Percentiles rank a stretch among this genome's conserved stretches.
phyloP scores from a whole-genome alignment of 495 filamentous ascomycete species.

The Aspergillus leporis region DNA sequence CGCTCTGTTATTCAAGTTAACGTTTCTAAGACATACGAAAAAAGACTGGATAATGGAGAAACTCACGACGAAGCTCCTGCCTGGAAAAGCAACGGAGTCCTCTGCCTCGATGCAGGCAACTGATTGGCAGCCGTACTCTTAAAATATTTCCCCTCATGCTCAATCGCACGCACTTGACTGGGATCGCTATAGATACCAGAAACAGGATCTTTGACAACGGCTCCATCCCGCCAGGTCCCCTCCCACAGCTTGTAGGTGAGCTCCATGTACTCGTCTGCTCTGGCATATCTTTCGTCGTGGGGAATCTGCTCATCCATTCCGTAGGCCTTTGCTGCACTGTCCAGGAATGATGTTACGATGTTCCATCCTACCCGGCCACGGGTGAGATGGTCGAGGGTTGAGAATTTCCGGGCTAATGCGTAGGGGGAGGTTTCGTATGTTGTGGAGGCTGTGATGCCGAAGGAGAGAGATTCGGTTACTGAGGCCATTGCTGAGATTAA shows the following conservation, averaged over 20 bases:
- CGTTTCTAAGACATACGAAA: not conserved
- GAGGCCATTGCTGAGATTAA: constrained; percentile 34
- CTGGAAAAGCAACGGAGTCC: constrained; percentile 58
- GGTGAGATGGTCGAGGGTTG: constrained; percentile 56
- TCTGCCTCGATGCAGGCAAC: constrained; percentile 51
- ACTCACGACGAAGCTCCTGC: constrained; percentile 37
- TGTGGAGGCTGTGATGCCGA: constrained; percentile 40
- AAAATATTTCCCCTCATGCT: constrained; percentile 52
- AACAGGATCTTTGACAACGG: constrained; percentile 37
- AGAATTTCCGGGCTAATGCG: constrained; percentile 49
- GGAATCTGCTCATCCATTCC: constrained; percentile 46
- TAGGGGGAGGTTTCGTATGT: constrained; percentile 49
- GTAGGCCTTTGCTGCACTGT: constrained; percentile 49
- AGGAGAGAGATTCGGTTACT: constrained; percentile 29
- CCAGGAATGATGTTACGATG: constrained; percentile 53
- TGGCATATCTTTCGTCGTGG: constrained; percentile 54
- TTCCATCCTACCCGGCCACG: constrained; percentile 56
- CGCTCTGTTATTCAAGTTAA: constrained; percentile 29
- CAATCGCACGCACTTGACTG: constrained; percentile 47
- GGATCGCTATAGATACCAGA: constrained; percentile 48
- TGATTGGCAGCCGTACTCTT: constrained; percentile 44
- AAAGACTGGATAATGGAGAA: not conserved
- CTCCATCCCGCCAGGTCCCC: constrained; percentile 52
- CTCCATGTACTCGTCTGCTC: constrained; percentile 54
- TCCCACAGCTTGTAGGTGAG: constrained; percentile 56